Evolutionary conservation across 2,329 filamentous ascomycete genomes (phyloP).

Genomic region (Cladosporium sp.): DNA sequence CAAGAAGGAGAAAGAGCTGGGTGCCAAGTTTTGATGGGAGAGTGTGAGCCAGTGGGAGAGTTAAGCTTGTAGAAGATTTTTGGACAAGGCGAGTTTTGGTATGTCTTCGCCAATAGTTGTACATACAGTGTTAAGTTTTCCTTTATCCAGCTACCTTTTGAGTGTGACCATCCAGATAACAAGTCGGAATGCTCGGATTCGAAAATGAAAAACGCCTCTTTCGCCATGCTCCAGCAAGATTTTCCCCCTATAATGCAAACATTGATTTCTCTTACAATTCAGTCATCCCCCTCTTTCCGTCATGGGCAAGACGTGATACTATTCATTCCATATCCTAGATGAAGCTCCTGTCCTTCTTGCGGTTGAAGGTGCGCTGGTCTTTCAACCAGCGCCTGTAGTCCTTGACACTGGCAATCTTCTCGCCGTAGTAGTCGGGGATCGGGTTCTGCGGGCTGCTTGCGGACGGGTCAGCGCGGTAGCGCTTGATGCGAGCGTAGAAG

Average conservation of each 20-base stretch:
- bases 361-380: conserved; percentile 92
- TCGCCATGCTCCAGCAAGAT: conserved; percentile 13
- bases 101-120: conserved; percentile 1
- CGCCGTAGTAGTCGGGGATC: conserved; percentile 95
- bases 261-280: not conserved
- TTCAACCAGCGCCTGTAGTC: conserved; percentile 95
- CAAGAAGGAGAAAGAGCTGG: conserved; percentile 39
- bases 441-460: conserved; percentile 88
- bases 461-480: conserved; percentile 85
- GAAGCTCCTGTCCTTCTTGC: conserved; percentile 62
- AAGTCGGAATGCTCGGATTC: not conserved
- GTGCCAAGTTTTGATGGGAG: conserved; percentile 31
- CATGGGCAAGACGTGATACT: not conserved
- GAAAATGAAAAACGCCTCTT: conserved; percentile 7
- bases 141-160: not conserved
- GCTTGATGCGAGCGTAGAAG: conserved; percentile 89
- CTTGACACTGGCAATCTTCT: conserved; percentile 91
- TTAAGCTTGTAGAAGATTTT: too few species aligned
- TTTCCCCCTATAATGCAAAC: conserved; percentile 1
- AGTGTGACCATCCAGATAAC: not conserved
- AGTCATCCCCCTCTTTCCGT: not conserved
- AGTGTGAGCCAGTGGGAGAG: too few species aligned
- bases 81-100: too few species aligned
- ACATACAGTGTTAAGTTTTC: conserved; percentile 2
- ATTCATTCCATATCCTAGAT: not conserved